Conservation (phyloP, 768 basidiomycete genomes). For the Russula virescens region DNA sequence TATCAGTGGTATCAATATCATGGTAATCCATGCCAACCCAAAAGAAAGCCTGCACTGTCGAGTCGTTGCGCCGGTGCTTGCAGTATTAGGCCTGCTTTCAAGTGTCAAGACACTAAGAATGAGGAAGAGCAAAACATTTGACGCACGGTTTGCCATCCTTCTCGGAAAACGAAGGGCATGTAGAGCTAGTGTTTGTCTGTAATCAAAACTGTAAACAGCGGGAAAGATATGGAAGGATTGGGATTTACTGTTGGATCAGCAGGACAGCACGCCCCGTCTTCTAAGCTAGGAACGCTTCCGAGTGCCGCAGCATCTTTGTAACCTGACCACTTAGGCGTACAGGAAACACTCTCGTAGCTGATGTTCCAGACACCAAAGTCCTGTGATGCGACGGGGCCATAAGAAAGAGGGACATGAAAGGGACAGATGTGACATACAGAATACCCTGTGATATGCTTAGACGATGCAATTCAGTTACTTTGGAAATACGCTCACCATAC, state of each 20-base stretch:
- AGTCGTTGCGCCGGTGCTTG: constrained; percentile 23
- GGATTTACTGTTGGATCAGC: constrained; percentile 52
- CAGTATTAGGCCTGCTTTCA: constrained; percentile 30
- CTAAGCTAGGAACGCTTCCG: constrained; percentile 58
- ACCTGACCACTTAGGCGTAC: constrained; percentile 59
- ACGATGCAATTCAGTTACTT: background rate
- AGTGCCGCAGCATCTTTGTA: constrained; percentile 51
- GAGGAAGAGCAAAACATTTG: background rate
- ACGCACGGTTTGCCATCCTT: constrained; percentile 58
- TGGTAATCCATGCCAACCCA: background rate
- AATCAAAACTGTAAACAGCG: background rate
- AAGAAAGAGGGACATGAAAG: background rate
- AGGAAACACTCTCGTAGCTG: constrained; percentile 60
- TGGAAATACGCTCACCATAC: constrained; percentile 45
- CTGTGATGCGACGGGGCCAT: constrained; percentile 31
- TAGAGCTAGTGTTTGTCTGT: constrained; percentile 31
- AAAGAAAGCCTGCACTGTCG: background rate
- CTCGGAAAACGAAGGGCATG: constrained; percentile 71
- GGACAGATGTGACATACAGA: constrained; percentile 30
- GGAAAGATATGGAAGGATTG: background rate
- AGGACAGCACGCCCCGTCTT: constrained; percentile 64
- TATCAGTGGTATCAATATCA: background rate
- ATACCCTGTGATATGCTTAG: constrained; percentile 31
- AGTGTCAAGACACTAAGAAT: constrained; percentile 4
- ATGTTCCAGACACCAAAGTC: constrained; percentile 89